Evolutionary conservation across 2,329 filamentous ascomycete genomes (phyloP).

Genomic region (Alternaria brassicae): DNA sequence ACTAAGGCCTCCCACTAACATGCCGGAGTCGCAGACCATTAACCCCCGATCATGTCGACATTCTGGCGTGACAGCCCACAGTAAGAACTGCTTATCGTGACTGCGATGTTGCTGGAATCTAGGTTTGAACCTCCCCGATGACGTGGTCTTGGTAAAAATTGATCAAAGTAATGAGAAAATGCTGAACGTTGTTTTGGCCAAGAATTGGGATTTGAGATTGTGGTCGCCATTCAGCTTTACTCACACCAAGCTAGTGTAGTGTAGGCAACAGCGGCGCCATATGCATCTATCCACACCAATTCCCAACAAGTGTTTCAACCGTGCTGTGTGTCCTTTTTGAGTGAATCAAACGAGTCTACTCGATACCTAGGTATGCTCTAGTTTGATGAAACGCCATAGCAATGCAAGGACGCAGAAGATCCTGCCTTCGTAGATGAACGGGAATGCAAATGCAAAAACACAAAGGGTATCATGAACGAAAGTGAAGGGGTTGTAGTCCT

Average conservation of each 20-base stretch:
- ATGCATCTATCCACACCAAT: slow-evolving; percentile 30
- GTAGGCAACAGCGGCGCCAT: slow-evolving; percentile 32
- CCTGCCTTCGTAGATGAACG: slow-evolving; percentile 2
- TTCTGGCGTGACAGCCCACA: slow-evolving; percentile 27
- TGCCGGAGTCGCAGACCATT: slow-evolving; percentile 37
- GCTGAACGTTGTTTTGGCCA: not conserved
- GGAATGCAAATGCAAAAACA: slow-evolving; percentile 16
- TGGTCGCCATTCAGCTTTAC: slow-evolving; percentile 16
- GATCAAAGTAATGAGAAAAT: not conserved
- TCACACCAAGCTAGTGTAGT: slow-evolving; percentile 32
- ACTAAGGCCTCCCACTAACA: slow-evolving; percentile 45
- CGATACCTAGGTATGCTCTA: slow-evolving; percentile 13
- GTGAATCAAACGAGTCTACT: slow-evolving; percentile 21
- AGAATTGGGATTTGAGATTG: slow-evolving; percentile 4
- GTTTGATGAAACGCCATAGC: slow-evolving; percentile 29
- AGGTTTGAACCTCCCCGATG: not conserved
- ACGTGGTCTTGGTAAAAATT: not conserved
- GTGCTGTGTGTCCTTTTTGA: slow-evolving; percentile 9
- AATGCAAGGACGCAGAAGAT: slow-evolving; percentile 24
- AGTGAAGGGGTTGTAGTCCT: slow-evolving; percentile 27
- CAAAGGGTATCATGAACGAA: slow-evolving; percentile 41
- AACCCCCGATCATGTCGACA: slow-evolving; percentile 23
- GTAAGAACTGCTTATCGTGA: slow-evolving; percentile 23
- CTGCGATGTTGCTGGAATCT: not conserved
- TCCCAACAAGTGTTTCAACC: slow-evolving; percentile 26